Base-by-base conservation (phyloP, 345 rosid species). In the Dipteronia dyeriana region DNA sequence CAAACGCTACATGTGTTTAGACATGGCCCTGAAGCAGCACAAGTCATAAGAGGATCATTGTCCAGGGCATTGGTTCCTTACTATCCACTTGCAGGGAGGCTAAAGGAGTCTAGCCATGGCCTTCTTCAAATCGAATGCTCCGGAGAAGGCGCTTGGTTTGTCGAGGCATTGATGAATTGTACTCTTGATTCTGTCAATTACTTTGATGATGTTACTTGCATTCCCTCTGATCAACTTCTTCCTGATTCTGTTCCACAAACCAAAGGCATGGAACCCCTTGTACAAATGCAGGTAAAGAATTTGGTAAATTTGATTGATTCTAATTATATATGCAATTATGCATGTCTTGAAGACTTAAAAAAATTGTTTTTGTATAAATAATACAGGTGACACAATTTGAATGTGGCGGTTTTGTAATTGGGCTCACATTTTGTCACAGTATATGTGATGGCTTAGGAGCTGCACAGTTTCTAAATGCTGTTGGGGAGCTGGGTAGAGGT, bases 381-480 rank as follows among this genome's bases (percentile, higher is more conserved):
- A 31, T 31, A 31, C 38, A 31, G 94, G 93, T 90, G 73, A 89
- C 97, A 26, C 82, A 83, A 78, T 90, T 92, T 67, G 82, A 81
- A 38, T 88, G 94, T 23, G 92, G 87, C 5, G 97, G 95, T 51
- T 89, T 89, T 66, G 90, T 86, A 78, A 86, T 88, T 22, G 97
- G 94, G 29, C 84, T 90, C 8, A 77, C 83, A 67, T 89, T 86
- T 76, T 82, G 88, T 77, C 95, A 90, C 79, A 75, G 81, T 22
- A 71, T 92, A 13, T 88, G 91, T 3, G 95, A 92, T 73, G 94
- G 92, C 14, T 87, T 91, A 0, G 93, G 95, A 70, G 92, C 93
- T 17, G 92, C 93, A 31, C 94, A 82, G 45, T 92, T 92, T 63
- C 75, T 92, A 8, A 84, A 82, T n/a, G 95, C 91, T 3, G 82